Base-by-base conservation (phyloP, 805 yeast genomes). In the Kazachstania taianensis region DNA sequence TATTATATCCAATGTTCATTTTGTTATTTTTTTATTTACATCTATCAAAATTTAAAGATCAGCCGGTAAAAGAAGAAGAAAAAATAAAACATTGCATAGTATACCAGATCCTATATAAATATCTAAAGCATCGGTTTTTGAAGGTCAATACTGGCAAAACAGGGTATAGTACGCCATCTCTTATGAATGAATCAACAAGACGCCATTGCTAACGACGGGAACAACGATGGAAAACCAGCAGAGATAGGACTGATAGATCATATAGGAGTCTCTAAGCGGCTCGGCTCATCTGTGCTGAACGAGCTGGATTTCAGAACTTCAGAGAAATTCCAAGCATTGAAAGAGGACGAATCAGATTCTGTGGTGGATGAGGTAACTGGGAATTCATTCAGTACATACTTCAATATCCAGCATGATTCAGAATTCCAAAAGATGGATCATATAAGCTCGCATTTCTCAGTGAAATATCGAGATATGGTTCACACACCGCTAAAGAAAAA, bases 241-340 rank as follows among this genome's bases (percentile, higher is more conserved):
- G 19, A 12, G 17, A 33, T 24, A 19, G 20, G 12, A 17, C 22
- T 52, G 18, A 45, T 42, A 7, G 38, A 38, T 7, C 27, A 30
- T 18, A 30, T 57, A 31, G 63, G 63, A 4, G 59, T 52, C 27
- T 57, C 63, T 17, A 55, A 52, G 38, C 50, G 50, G 33, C 40
- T 61, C 29, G 61, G 64, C 14, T 49, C 44, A 16, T 57, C 55
- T 14, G 64, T 61, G 2, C 41, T 61, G 5, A 38, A 48, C 26
- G 66, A 61, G 41, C 38, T 61, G 29, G 63, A 61, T 35, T 44
- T 49, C 32, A 45, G 65, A 36, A 62, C 65, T 7, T 48, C 46
- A 22, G 40, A 22, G 29, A 52, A 45, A 26, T 37, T 42, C 29
- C 41, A 43, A 29, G 37, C 43, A 37, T 32, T 40, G 24, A 40